Base-by-base conservation (phyloP, 352 stramenopile species). In the Globisporangium yorkense region DNA sequence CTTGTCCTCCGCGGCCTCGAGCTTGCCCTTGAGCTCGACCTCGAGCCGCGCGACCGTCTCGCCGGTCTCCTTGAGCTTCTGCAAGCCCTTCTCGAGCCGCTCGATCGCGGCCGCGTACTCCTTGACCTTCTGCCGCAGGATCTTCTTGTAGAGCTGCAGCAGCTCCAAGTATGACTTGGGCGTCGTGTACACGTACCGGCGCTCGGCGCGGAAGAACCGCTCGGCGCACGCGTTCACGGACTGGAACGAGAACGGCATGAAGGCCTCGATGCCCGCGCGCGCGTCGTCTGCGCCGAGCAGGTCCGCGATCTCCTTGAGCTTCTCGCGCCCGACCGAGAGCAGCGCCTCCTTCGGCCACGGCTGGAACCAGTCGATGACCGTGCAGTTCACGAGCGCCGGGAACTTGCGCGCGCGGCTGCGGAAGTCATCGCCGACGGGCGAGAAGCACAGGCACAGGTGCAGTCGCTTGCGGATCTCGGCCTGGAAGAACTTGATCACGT, bases 401-500 rank as follows among this genome's bases (percentile, higher is more conserved):
- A 98, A 98, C 49, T 98, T 98, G 3, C 88, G 74, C 16, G 94
- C 91, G 16, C 96, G 91, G 47, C 77, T 98, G 15, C 93, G 76
- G 66, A 98, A 98, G 68, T 97, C 89, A 51, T 98, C 92, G n/a
- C 92, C 96, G 3, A 98, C 92, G 16, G 96, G 96, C 8, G 84
- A 97, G 62, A 99, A 98, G 52, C 89, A 97, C 15, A 99, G 68
- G 35, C 97, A 96, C 41, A 98, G 66, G 61, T 99, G 96, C 18
- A 99, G 71, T 4, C 98, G 92, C 59, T 97, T 96, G n/a, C 94
- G 88, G 47, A 98, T 97, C 63, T 96, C 78, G 0, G 71, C 76
- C 56, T 98, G 94, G 70, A 98, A 98, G 63, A 96, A 98, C 56
- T 97, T 96, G 70, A 98, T 77, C 18, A 98, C 72, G 71, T 97